These are phyloP conservation scores for Monosporozyma solicola DNA, from an alignment of 805 yeast species.

Conservation along the genomic window DNA sequence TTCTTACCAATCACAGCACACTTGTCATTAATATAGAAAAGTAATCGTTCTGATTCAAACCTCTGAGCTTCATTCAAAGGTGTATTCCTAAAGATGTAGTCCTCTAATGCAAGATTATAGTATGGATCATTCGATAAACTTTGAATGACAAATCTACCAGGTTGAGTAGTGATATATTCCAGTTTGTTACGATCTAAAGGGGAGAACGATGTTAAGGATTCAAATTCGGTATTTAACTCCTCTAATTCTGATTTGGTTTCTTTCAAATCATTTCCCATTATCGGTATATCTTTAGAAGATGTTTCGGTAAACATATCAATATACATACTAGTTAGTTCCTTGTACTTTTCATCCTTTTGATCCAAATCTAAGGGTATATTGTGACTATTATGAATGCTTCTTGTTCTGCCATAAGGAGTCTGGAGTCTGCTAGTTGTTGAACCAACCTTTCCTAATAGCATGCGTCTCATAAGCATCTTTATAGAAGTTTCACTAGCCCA, in stretches of 20 bases:
- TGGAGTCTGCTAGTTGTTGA: neutral
- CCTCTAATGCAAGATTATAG: slow-evolving; percentile 73
- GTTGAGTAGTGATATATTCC: slow-evolving; percentile 26
- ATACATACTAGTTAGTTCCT: slow-evolving; percentile 31
- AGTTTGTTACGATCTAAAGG: slow-evolving; percentile 14
- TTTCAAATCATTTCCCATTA: neutral
- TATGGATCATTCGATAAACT: slow-evolving; percentile 50
- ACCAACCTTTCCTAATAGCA: neutral
- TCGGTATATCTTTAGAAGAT: neutral
- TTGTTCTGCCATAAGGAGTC: neutral
- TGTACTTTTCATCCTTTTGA: slow-evolving; percentile 15
- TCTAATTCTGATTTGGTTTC: slow-evolving; percentile 20
- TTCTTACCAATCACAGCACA: slow-evolving; percentile 94
- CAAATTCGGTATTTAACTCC: slow-evolving; percentile 29
- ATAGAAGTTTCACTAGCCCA: too few relatives aligned
- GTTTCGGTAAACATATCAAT: slow-evolving; percentile 27
- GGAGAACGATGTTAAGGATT: slow-evolving; percentile 5
- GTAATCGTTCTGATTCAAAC: slow-evolving; percentile 40
- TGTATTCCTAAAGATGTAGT: slow-evolving; percentile 58
- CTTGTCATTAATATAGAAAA: slow-evolving; percentile 68
- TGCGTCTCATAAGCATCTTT: neutral
- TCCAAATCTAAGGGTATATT: slow-evolving; percentile 15
- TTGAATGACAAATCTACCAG: slow-evolving; percentile 50
- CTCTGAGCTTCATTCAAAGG: slow-evolving; percentile 31
- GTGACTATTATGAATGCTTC: neutral